A percentile compares a stretch with the other conserved stretches of the same genome.
phyloP scores from a whole-genome alignment of 805 yeast genomes.

The Starmerella cellae region DNA sequence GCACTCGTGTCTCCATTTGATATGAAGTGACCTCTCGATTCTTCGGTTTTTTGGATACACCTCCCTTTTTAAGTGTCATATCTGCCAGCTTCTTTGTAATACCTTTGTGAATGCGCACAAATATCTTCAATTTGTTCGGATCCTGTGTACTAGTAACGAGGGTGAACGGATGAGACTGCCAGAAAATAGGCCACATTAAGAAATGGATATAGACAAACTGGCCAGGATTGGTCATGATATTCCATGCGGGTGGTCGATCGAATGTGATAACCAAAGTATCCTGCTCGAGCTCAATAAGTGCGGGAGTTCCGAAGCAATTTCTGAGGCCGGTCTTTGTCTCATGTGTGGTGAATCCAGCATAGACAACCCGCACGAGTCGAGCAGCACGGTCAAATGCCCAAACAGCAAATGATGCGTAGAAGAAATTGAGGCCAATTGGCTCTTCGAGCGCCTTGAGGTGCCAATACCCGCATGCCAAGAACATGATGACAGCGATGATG shows the following conservation, averaged over 20 bases:
- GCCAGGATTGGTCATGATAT: constrained; percentile 36
- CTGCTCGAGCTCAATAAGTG: constrained; percentile 9
- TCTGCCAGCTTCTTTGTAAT: constrained; percentile 31
- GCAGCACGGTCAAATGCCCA: constrained; percentile 59
- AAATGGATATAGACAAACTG: constrained; percentile 41
- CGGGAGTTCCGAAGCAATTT: neutral
- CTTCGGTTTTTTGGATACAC: neutral
- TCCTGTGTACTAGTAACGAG: constrained; percentile 12
- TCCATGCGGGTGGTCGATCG: constrained; percentile 35
- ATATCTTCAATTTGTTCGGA: constrained; percentile 18
- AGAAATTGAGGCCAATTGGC: constrained; percentile 25
- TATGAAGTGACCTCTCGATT: constrained; percentile 7
- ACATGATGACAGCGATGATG: constrained; percentile 35
- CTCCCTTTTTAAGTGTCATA: neutral
- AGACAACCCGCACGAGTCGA: constrained; percentile 39
- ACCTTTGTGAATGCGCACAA: constrained; percentile 36
- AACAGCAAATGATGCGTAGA: constrained; percentile 43
- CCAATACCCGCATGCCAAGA: constrained; percentile 42
- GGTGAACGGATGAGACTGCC: constrained; percentile 71
- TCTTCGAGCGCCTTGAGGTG: constrained; percentile 29
- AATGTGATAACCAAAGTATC: constrained; percentile 22
- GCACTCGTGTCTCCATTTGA: constrained; percentile 9
- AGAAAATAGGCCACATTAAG: constrained; percentile 38
- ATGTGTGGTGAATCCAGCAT: constrained; percentile 1
- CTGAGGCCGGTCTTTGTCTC: neutral